Percentiles rank a stretch among this genome's conserved stretches.
These are phyloP conservation scores for Heteromeles arbutifolia DNA, from an alignment of 306 rosid species.

Conservation along the genomic window DNA sequence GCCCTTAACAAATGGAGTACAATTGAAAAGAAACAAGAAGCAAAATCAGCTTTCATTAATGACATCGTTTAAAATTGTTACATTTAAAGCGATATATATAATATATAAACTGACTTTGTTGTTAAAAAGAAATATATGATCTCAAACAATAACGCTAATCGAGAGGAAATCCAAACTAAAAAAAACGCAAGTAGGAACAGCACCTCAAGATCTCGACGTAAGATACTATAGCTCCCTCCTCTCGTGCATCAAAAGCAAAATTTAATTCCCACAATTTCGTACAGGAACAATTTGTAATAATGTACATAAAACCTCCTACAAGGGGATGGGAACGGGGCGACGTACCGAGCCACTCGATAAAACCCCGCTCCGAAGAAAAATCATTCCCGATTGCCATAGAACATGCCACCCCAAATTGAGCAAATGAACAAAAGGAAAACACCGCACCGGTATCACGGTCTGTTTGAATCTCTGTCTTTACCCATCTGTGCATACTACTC, in stretches of 20 bases:
- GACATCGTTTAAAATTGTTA: constrained; percentile 23
- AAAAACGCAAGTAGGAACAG: constrained; percentile 5
- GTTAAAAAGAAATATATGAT: constrained; percentile 22
- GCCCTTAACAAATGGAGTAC: neutral
- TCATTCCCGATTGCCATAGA: constrained; percentile 32
- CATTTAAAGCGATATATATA: constrained; percentile 30
- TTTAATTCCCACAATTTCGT: constrained; percentile 49
- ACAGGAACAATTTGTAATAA: constrained; percentile 49
- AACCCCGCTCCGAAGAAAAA: constrained; percentile 27
- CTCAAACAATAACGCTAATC: constrained; percentile 29
- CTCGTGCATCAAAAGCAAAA: constrained; percentile 49
- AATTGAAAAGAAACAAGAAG: neutral
- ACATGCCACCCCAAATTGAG: constrained; percentile 28
- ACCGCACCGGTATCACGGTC: constrained; percentile 23
- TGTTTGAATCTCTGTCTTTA: constrained; percentile 28
- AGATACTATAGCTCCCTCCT: constrained; percentile 28
- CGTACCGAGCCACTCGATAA: constrained; percentile 37
- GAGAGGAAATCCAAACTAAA: constrained; percentile 25
- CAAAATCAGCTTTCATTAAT: neutral
- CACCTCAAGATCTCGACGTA: constrained; percentile 41
- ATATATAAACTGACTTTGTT: constrained; percentile 16
- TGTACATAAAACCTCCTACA: constrained; percentile 59
- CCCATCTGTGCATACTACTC: constrained; percentile 20
- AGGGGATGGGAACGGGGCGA: constrained; percentile 9
- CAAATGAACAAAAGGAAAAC: constrained; percentile 17